These are phyloP conservation scores for Fusarium tricinctum DNA, from an alignment of 2,329 filamentous ascomycete species.

Conservation along the genomic window DNA sequence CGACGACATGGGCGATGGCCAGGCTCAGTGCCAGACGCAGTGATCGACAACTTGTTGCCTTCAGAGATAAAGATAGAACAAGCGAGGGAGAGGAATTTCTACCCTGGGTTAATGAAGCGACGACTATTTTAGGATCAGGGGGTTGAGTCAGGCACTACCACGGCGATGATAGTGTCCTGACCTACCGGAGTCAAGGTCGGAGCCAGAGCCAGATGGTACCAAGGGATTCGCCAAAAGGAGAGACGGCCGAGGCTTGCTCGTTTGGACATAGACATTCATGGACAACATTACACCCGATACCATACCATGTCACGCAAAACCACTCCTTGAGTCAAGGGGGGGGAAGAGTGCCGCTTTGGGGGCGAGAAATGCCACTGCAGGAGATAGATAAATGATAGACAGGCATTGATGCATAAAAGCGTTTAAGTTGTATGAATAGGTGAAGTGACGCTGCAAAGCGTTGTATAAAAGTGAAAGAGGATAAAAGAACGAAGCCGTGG, in stretches of 20 bases:
- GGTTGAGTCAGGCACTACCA: slow-evolving; percentile 16
- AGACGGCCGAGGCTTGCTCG: slow-evolving; percentile 12
- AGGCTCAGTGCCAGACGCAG: slow-evolving; percentile 80
- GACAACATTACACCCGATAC: slow-evolving; percentile 22
- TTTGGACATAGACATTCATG: slow-evolving; percentile 30
- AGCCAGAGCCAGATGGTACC: neutral
- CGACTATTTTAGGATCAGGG: slow-evolving; percentile 43
- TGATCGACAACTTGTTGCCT: slow-evolving; percentile 57
- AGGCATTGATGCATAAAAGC: slow-evolving; percentile 29
- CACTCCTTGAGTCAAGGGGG: slow-evolving; percentile 27
- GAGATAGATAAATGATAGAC: slow-evolving; percentile 29
- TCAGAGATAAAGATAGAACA: slow-evolving; percentile 23
- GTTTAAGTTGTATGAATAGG: slow-evolving; percentile 9
- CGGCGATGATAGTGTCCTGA: slow-evolving; percentile 9
- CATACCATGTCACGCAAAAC: slow-evolving; percentile 18
- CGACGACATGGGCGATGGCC: slow-evolving; percentile 75
- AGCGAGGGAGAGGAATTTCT: slow-evolving; percentile 30
- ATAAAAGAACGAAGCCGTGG: slow-evolving; percentile 6
- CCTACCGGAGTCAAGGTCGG: neutral
- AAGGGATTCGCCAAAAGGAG: slow-evolving; percentile 19
- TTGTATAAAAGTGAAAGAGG: slow-evolving; percentile 2
- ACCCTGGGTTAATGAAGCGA: slow-evolving; percentile 46
- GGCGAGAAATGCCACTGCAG: slow-evolving; percentile 5
- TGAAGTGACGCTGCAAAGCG: neutral
- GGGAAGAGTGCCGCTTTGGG: slow-evolving; percentile 20